A percentile compares a stretch with the other conserved stretches of the same genome.
Conservation (phyloP, 2,329 filamentous ascomycete genomes). For the Triangularia verruculosa region DNA sequence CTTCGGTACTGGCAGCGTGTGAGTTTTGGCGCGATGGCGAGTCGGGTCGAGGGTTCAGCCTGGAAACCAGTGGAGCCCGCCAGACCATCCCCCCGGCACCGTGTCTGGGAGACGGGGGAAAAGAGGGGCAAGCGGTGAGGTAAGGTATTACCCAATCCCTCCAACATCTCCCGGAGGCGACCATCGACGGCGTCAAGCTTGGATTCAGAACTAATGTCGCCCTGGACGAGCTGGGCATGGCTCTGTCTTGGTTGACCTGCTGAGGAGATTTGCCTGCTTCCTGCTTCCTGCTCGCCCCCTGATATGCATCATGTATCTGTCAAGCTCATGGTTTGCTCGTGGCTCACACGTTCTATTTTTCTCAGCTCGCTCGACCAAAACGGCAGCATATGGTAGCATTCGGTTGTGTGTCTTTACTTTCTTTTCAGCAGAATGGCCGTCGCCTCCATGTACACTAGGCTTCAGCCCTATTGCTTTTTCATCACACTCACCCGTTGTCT, state of each 20-base stretch:
- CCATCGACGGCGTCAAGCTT: not conserved
- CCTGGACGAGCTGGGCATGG: constrained; percentile 4
- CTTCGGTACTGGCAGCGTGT: constrained; percentile 10
- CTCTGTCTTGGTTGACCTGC: constrained; percentile 2
- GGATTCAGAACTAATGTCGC: constrained; percentile 1
- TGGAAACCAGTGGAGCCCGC: constrained; percentile 13
- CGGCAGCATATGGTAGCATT: not conserved
- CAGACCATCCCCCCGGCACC: not conserved
- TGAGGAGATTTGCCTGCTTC: not conserved
- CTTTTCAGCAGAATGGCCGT: not conserved
- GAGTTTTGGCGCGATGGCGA: constrained; percentile 8
- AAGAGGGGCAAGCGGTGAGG: not conserved
- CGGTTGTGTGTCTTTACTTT: not conserved
- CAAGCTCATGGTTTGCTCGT: not conserved
- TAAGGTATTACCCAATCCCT: not conserved
- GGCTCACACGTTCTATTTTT: not conserved
- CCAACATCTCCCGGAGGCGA: not conserved
- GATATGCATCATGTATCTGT: not conserved
- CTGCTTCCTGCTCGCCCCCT: not conserved
- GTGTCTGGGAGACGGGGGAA: not conserved
- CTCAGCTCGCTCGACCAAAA: not conserved
- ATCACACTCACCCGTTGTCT: constrained; percentile 4
- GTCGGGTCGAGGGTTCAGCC: constrained; percentile 18
- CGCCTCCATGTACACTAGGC: not conserved
- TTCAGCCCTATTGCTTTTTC: constrained; percentile 4